phyloP scores from a whole-genome alignment of 352 stramenopile genomes.

The Albugo laibachii region DNA sequence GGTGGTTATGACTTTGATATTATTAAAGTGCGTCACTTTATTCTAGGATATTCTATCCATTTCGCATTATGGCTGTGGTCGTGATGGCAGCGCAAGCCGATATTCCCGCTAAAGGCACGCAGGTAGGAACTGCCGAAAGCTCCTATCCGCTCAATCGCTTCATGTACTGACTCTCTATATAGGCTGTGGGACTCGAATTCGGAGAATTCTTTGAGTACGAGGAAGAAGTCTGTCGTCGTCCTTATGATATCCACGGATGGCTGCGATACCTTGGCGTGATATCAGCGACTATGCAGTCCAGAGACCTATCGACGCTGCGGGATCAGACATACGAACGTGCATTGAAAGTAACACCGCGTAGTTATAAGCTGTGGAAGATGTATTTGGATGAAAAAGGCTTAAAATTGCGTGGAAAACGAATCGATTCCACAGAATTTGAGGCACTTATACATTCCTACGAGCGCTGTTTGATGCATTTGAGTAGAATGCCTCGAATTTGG shows the following conservation, averaged over 20 bases:
- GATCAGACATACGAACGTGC: conserved; percentile 70
- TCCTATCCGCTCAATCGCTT: too few relatives aligned
- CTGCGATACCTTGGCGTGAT: conserved; percentile 28
- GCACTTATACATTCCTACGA: conserved; percentile 58
- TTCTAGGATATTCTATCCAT: too few relatives aligned
- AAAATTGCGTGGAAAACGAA: conserved; percentile 36
- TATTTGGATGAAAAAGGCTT: conserved; percentile 56
- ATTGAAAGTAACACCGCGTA: conserved; percentile 65
- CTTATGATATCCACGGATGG: conserved; percentile 76
- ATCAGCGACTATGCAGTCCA: conserved; percentile 1
- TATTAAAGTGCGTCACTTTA: too few relatives aligned
- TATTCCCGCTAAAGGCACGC: too few relatives aligned
- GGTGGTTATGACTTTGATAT: too few relatives aligned
- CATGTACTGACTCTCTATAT: too few relatives aligned
- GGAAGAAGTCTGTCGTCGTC: conserved; percentile 66
- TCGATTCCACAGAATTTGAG: conserved; percentile 23
- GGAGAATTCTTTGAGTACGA: conserved; percentile 32
- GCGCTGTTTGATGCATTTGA: conserved; percentile 77
- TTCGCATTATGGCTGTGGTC: too few relatives aligned
- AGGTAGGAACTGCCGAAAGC: too few relatives aligned
- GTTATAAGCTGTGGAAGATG: conserved; percentile 91
- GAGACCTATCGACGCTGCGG: conserved; percentile 10
- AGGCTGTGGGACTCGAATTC: background rate
- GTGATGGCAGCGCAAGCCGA: too few relatives aligned
- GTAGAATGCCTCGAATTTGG: conserved; percentile 96